Base-by-base conservation (phyloP, 2,329 filamentous ascomycete genomes). In the Blastomyces gilchristii region DNA sequence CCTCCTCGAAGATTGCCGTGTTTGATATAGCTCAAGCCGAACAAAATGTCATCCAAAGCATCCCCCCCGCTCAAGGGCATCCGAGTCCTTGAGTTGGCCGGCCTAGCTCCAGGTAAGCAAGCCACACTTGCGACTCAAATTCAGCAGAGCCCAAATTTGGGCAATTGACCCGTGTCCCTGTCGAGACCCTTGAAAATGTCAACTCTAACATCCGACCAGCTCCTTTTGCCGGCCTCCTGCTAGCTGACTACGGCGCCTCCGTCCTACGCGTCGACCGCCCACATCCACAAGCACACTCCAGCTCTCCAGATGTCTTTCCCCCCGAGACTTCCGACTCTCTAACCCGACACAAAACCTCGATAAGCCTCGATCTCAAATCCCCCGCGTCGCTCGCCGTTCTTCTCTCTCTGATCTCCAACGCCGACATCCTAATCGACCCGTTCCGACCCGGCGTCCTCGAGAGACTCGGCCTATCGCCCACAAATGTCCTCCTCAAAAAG, bases 391-490 rank as follows among this genome's bases (percentile, higher is more conserved):
- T 86, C 14, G 80, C 81, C 0, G 79, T 97, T 7, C 75, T 96
- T 61, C 86, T 85, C 65, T 78, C 81, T 2, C 80, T 97, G 0
- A 77, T 88, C 45, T 75, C 78, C 18, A 73, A 78, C 18, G 81
- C 85, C 63, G 93, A 97, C 75, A 81, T 97, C 45, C 75, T 97
- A 37, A 94, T 97, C 74, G 94, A 97, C 74, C 93, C 94, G 0
- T 97, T 91, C 79, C 89, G 93, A 0, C 93, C 93, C 0, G 91
- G 91, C 45, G 90, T 97, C 0, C 83, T 97, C 1, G 93, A 97
- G 77, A 89, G 87, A 60, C 84, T 93, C 11, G 88, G 88, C 0
- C 83, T 97, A 1, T 86, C 85, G 0, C 93, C 93, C 0, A 75
- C 80, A 8, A 81, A 83, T 0, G 82, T 83, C 0, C 80, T 97